A percentile compares a stretch with the other conserved stretches of the same genome.
phyloP scores from a whole-genome alignment of 805 yeast genomes.

The Nakazawaea sp. region DNA sequence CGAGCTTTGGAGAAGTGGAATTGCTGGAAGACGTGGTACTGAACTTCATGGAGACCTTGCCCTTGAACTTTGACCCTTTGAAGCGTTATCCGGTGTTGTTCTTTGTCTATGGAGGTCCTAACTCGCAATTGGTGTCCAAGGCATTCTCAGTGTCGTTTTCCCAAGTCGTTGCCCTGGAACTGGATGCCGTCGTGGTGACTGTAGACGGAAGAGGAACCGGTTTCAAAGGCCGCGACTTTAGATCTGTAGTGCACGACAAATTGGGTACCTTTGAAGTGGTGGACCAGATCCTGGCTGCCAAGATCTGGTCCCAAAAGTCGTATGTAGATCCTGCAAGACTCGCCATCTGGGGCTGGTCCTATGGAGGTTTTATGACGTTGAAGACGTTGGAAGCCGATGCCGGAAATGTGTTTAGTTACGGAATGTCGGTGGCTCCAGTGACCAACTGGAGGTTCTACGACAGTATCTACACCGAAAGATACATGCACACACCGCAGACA shows the following conservation, averaged over 20 bases:
- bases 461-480: conserved; percentile 90
- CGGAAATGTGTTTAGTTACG: conserved; percentile 72
- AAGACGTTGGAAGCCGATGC: conserved; percentile 81
- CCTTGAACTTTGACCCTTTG: conserved; percentile 57
- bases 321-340: conserved; percentile 65
- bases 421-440: conserved; percentile 96
- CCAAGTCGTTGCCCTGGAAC: conserved; percentile 67
- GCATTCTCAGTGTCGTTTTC: conserved; percentile 57
- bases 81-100: conserved; percentile 80
- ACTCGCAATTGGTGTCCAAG: conserved; percentile 74
- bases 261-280: conserved; percentile 77
- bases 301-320: conserved; percentile 49
- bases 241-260: conserved; percentile 73
- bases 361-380: conserved; percentile 91
- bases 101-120: conserved; percentile 94
- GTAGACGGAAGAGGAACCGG: conserved; percentile 99
- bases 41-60: conserved; percentile 72
- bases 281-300: conserved; percentile 86
- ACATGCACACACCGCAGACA: conserved; percentile 76
- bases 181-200: conserved; percentile 82
- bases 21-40: conserved; percentile 38
- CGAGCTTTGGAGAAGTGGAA: conserved; percentile 43
- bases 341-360: conserved; percentile 98
- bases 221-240: conserved; percentile 69
- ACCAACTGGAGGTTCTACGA: conserved; percentile 92